Conservation (phyloP, 129 eudicot species). For the Cynara cardunculus region DNA sequence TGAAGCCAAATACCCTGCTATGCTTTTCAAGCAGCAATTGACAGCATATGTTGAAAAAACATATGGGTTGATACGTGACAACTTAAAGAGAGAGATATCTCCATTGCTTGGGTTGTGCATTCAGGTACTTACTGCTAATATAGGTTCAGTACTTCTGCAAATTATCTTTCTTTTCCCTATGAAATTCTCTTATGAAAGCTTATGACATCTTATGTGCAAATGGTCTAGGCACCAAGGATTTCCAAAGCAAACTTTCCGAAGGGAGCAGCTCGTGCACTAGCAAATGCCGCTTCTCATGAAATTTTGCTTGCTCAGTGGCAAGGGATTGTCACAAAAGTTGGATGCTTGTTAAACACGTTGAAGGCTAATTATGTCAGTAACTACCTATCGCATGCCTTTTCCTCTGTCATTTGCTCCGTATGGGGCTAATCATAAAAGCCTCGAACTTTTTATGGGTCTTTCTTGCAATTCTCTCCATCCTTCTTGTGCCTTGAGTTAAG, state of each 20-base stretch:
- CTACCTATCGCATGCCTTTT: neutral
- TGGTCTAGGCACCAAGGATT: constrained; percentile 85
- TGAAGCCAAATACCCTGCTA: constrained; percentile 89
- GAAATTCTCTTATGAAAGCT: neutral
- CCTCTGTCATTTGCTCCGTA: neutral
- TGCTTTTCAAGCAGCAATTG: constrained; percentile 86
- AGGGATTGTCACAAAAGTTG: constrained; percentile 79
- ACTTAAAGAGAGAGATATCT: constrained; percentile 80
- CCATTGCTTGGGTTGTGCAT: constrained; percentile 89
- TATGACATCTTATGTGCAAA: constrained; percentile 2
- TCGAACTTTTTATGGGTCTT: too few relatives aligned
- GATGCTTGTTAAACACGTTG: constrained; percentile 59
- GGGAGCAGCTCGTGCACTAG: constrained; percentile 68
- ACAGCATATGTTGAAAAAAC: constrained; percentile 91
- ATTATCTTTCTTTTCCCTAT: neutral
- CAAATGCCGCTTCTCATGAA: constrained; percentile 83
- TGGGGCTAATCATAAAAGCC: neutral
- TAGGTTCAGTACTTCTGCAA: neutral
- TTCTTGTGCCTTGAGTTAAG: too few relatives aligned
- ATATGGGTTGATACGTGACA: constrained; percentile 83
- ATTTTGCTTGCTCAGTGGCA: constrained; percentile 91
- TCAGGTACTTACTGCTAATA: constrained; percentile 48
- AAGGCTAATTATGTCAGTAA: constrained; percentile 70
- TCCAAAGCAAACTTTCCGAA: constrained; percentile 65
- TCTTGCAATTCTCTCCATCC: too few relatives aligned